Evolutionary conservation across 306 rosid species (phyloP), one percentile per base, ranked within the genome.

Genomic region (Ochetophila trinervis): DNA sequence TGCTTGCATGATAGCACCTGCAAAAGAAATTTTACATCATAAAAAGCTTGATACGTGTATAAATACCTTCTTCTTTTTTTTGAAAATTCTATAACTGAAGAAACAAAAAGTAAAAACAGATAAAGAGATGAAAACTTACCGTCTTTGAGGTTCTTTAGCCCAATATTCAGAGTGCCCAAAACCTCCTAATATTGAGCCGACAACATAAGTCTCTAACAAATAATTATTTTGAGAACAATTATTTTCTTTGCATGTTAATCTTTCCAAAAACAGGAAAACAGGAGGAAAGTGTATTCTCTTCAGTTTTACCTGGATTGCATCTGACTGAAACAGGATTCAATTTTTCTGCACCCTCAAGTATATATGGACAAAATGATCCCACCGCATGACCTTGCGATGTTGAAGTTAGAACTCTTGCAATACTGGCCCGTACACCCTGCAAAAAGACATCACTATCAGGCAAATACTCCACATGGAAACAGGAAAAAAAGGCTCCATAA

Each of bases 1-100:
- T 65, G 74, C 79, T 88, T 60, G 80, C 81, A 81, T 83, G 97
- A 78, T 86, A 83, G 75, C 69, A 78, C 89, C 97, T 88, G 62
- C 24, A 23, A 56, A 74, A 62, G 32, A 62, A 62, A 40, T 0
- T 42, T 27, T 64, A 21, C 52, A 42, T 52, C 57, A 60, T 54
- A 23, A 60, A 61, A 30, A 0, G 8, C 51, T 60, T 21, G 6
- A 22, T 13, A n/a, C 21, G 20, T 60, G 66, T 24, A 61, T 21
- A 23, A 13, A 8, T 22, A 73, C 63, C 36, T 59, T 53, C 71
- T 60, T 48, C 51, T 3, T 8, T 56, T 27, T 27, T 27, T 2
- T 30, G 32, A 17, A 27, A 23, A 21, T 53, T 20, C 16, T 23
- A 71, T 13, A 18, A 67, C 18, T 42, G 36, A 19, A 67, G 24